phyloP scores from a whole-genome alignment of 75 land plant genomes.

The Pinus taeda region DNA sequence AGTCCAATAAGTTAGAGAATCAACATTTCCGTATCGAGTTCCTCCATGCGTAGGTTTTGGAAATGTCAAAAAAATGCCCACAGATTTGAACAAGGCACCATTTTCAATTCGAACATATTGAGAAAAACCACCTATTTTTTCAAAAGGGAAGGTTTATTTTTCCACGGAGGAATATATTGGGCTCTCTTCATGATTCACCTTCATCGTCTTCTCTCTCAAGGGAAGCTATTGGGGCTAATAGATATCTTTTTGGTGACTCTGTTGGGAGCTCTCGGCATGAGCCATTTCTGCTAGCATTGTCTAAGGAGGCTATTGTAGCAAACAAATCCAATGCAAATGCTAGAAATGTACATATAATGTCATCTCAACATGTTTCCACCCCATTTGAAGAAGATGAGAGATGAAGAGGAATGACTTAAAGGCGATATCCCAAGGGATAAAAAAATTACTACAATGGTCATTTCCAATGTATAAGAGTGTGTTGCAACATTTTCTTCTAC shows the following conservation, averaged over 20 bases:
- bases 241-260: background rate
- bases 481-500: slow-evolving; percentile 3
- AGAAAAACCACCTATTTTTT: too few relatives aligned
- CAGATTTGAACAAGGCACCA: too few relatives aligned
- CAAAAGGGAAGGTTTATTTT: slow-evolving; percentile 3
- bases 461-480: background rate
- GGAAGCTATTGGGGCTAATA: background rate
- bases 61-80: too few relatives aligned
- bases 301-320: too few relatives aligned
- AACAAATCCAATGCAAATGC: too few relatives aligned
- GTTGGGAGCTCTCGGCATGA: background rate
- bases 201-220: background rate
- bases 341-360: slow-evolving; percentile 1
- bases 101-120: too few relatives aligned
- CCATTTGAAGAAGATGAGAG: slow-evolving; percentile 34
- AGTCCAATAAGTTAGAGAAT: too few relatives aligned
- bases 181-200: too few relatives aligned
- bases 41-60: too few relatives aligned
- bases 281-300: too few relatives aligned
- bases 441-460: background rate
- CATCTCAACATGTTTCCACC: slow-evolving; percentile 17
- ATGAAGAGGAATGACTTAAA: slow-evolving; percentile 42
- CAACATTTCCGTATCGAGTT: too few relatives aligned
- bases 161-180: slow-evolving; percentile 1
- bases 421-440: slow-evolving; percentile 4